Conservation (phyloP, 805 yeast species). For the Metschnikowia lochheadii region DNA sequence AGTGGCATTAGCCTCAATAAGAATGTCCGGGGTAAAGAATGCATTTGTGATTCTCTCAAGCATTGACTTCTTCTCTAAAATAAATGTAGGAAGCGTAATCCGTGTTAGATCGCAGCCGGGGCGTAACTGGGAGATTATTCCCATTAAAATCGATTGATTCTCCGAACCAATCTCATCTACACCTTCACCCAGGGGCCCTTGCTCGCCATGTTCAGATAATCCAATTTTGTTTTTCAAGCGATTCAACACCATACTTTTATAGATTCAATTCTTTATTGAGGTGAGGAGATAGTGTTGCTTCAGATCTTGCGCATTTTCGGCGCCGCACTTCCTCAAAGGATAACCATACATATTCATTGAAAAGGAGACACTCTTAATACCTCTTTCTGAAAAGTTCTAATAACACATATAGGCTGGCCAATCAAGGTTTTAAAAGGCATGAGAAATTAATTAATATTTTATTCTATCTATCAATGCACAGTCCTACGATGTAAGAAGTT, state of each 20-base stretch:
- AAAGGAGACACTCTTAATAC: background rate
- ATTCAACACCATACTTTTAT: conserved; percentile 6
- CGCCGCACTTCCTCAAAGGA: background rate
- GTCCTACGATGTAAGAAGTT: background rate
- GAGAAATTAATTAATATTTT: background rate
- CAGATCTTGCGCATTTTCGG: background rate
- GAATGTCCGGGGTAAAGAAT: conserved; percentile 71
- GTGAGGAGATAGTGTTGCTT: background rate
- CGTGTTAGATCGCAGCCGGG: conserved; percentile 89
- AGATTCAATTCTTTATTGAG: background rate
- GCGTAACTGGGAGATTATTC: conserved; percentile 84
- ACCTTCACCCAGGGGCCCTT: conserved; percentile 36
- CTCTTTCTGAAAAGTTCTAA: background rate
- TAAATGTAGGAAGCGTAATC: conserved; percentile 93
- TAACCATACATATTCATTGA: background rate
- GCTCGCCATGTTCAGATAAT: background rate
- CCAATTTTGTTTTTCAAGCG: conserved; percentile 5
- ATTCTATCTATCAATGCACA: background rate
- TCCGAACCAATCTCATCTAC: conserved; percentile 76
- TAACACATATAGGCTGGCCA: background rate
- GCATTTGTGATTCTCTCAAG: conserved; percentile 90
- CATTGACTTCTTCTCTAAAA: conserved; percentile 93
- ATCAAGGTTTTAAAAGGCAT: background rate
- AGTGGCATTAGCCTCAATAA: conserved; percentile 62
- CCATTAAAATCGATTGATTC: conserved; percentile 75